Base-by-base conservation (phyloP, 1,284 basidiomycete genomes). In the Rugosomyces carneus region DNA sequence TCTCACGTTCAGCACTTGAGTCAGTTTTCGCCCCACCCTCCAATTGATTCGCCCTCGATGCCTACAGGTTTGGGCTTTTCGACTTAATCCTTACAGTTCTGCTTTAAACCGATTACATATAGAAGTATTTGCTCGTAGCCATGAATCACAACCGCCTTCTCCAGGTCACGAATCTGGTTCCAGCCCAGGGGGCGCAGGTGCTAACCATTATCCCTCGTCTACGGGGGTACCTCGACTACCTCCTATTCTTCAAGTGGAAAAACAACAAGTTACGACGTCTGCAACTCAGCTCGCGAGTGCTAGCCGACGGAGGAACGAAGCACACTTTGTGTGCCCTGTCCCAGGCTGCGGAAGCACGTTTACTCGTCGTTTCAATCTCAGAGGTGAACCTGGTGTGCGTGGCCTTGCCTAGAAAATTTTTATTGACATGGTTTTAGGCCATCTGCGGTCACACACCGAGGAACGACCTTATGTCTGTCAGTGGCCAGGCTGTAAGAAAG, bases 261-360 rank as follows among this genome's bases (percentile, higher is more conserved):
- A 90, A 66, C 84, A 89, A 69, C 89, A 92, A 65, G 93, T 96
- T 34, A 96, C 93, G 26, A 94, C 91, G 24, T 84, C 85, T 37
- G 93, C 93, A n/a, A 96, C 93, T 0, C 91, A 95, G 64, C 79
- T 89, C 3, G 93, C 93, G 2, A 93, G 89, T 58, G 89, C 88
- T 32, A 93, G 87, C 61, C 76, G 93, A 42, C 72, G 93, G 40
- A 79, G 91, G 54, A 93, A 94, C 60, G 89, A 92, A 63, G 93
- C 92, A 0, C 80, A 89, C 56, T 95, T 95, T 66, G 76, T 83
- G 43, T 97, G 93, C 66, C 93, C 93, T 18, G 91, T 97, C 7
- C 92, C 93, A 10, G 93, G 92, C 10, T 97, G 93, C 68, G 90
- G 89, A 40, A 93, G 90, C 67, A 95, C 93, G 3, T 97, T 94